These are phyloP conservation scores for Withania somnifera DNA, from an alignment of 305 asterid genomes.

Conservation along the genomic window DNA sequence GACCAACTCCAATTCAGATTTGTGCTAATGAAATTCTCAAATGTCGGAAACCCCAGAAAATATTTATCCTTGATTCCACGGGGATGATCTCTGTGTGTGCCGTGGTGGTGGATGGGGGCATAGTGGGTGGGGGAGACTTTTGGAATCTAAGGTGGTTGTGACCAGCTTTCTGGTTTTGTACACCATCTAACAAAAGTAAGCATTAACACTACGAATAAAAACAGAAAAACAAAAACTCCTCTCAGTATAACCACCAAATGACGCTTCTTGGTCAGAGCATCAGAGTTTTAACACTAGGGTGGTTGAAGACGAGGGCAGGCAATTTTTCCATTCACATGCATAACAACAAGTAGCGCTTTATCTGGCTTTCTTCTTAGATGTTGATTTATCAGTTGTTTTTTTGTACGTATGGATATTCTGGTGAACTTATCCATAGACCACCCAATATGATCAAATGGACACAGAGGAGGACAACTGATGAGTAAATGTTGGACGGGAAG, in stretches of 20 bases:
- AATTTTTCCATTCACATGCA: neutral
- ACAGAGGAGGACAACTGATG: conserved; percentile 46
- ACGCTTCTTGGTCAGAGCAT: neutral
- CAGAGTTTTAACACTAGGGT: neutral
- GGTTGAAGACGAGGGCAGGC: neutral
- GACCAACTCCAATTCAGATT: neutral
- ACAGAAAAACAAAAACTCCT: neutral
- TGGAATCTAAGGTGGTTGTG: neutral
- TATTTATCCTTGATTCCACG: neutral
- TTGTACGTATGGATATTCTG: conserved; percentile 43
- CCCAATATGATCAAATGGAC: conserved; percentile 46
- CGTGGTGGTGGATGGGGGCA: too few relatives aligned
- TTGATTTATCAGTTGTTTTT: conserved; percentile 8
- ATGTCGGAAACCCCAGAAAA: neutral
- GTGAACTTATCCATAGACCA: conserved; percentile 51
- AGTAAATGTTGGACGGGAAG: conserved; percentile 57
- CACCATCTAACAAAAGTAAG: neutral
- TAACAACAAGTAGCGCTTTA: conserved; percentile 9
- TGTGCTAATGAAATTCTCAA: neutral
- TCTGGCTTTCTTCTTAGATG: conserved; percentile 24
- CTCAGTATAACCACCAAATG: neutral
- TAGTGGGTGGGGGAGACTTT: too few relatives aligned
- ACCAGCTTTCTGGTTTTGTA: neutral
- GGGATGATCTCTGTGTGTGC: neutral
- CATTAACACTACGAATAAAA: neutral